Conservation (phyloP, 2,329 filamentous ascomycete species). For the Aspergillus clavatus region DNA sequence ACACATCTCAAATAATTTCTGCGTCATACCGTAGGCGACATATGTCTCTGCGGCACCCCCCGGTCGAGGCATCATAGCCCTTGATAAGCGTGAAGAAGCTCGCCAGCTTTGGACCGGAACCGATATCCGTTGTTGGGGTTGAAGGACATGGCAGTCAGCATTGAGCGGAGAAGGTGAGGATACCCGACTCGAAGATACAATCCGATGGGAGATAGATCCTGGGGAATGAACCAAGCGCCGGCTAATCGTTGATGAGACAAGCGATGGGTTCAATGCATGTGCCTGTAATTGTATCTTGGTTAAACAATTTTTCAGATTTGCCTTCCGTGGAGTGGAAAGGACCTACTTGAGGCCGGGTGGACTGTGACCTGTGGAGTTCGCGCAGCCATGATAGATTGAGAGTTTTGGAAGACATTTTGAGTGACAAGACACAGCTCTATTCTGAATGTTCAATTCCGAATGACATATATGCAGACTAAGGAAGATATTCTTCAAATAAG, state of each 20-base stretch:
- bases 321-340: too few relatives aligned
- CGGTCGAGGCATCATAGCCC: slow-evolving; percentile 31
- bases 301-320: neutral
- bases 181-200: neutral
- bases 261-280: slow-evolving; percentile 12
- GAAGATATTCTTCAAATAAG: slow-evolving; percentile 5
- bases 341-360: slow-evolving; percentile 16
- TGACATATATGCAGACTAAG: neutral
- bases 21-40: slow-evolving; percentile 71
- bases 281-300: slow-evolving; percentile 9
- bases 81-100: slow-evolving; percentile 24
- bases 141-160: neutral
- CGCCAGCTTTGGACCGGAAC: slow-evolving; percentile 9
- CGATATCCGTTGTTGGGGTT: slow-evolving; percentile 2
- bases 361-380: slow-evolving; percentile 14
- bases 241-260: neutral
- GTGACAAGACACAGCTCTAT: neutral
- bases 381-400: slow-evolving; percentile 17
- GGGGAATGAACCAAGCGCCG: slow-evolving; percentile 2
- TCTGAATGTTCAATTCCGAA: neutral
- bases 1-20: slow-evolving; percentile 73
- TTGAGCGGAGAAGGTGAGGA: neutral
- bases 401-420: slow-evolving; percentile 21
- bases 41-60: slow-evolving; percentile 59
- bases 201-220: neutral